Evolutionary conservation across 2,329 filamentous ascomycete genomes (phyloP).

Genomic region (Metarhizium rileyi): DNA sequence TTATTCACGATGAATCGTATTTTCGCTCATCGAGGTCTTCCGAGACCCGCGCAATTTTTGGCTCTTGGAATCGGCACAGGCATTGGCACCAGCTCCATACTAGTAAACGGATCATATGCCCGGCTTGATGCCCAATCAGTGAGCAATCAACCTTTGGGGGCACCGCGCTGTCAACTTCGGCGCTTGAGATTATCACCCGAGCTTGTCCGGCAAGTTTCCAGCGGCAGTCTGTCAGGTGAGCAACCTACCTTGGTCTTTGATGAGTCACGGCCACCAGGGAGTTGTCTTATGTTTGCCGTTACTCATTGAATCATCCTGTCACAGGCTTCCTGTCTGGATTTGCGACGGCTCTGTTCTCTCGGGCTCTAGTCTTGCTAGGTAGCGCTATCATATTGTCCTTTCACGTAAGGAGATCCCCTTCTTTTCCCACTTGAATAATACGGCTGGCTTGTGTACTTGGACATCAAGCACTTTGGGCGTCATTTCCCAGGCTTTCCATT

Average conservation of each 20-base stretch:
- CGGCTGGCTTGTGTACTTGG: neutral
- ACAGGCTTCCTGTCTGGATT: constrained; percentile 55
- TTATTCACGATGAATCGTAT: neutral
- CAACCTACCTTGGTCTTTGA: constrained; percentile 1
- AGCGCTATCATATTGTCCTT: constrained; percentile 54
- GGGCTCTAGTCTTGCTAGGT: constrained; percentile 56
- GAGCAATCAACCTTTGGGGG: neutral
- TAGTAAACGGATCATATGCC: constrained; percentile 16
- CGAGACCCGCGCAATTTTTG: constrained; percentile 11
- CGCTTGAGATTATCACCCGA: constrained; percentile 15
- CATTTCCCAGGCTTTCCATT: neutral
- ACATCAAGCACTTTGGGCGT: neutral
- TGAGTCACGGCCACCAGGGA: neutral
- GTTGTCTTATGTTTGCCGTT: neutral
- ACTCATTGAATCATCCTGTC: neutral
- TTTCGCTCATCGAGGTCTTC: neutral
- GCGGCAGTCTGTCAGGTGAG: constrained; percentile 43
- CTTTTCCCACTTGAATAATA: constrained; percentile 10
- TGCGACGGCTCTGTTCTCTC: constrained; percentile 60
- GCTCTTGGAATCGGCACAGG: constrained; percentile 18
- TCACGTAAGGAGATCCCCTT: constrained; percentile 40
- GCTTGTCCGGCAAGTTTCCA: constrained; percentile 39
- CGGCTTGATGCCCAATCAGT: constrained; percentile 19
- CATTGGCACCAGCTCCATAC: constrained; percentile 15
- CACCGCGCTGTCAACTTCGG: neutral